phyloP scores from a whole-genome alignment of 2,329 filamentous ascomycete species.

The Fusarium gaditjirri region DNA sequence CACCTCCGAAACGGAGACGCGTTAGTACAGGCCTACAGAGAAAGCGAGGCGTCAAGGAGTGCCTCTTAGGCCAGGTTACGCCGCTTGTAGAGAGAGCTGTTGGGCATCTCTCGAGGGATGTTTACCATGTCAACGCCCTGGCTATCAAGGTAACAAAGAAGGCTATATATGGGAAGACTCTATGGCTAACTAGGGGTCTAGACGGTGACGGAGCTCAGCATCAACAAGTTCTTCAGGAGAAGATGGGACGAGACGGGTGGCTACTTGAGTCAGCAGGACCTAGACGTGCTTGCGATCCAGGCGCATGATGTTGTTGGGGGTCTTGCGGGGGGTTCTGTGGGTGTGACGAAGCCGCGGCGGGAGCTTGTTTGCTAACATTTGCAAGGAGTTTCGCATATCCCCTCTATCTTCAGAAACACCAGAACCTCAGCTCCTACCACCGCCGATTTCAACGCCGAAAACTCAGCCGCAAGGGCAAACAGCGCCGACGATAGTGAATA shows the following conservation, averaged over 20 bases:
- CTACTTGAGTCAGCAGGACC: slow-evolving; percentile 26
- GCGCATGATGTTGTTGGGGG: slow-evolving; percentile 35
- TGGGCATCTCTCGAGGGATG: slow-evolving; percentile 33
- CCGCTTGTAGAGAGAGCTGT: slow-evolving; percentile 47
- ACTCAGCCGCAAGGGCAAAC: not conserved
- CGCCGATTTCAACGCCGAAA: not conserved
- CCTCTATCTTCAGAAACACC: not conserved
- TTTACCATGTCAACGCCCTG: slow-evolving; percentile 44
- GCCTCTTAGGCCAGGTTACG: slow-evolving; percentile 47
- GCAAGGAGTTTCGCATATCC: slow-evolving; percentile 7
- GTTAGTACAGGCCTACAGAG: slow-evolving; percentile 33
- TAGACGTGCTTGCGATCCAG: slow-evolving; percentile 25
- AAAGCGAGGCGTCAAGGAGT: slow-evolving; percentile 37
- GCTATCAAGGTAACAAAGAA: slow-evolving; percentile 44
- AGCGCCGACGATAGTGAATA: not conserved
- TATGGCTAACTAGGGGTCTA: slow-evolving; percentile 22
- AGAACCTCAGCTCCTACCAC: not conserved
- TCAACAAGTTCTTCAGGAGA: slow-evolving; percentile 37
- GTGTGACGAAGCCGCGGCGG: not conserved
- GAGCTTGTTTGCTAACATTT: slow-evolving; percentile 7
- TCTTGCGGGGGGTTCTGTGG: slow-evolving; percentile 38
- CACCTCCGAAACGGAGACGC: slow-evolving; percentile 48
- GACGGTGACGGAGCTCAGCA: slow-evolving; percentile 41
- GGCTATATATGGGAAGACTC: not conserved
- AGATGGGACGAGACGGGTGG: slow-evolving; percentile 40